Percentiles rank a stretch among this genome's conserved stretches.
phyloP scores from a whole-genome alignment of 208 protist genomes.

The Crithidia brevicula region DNA sequence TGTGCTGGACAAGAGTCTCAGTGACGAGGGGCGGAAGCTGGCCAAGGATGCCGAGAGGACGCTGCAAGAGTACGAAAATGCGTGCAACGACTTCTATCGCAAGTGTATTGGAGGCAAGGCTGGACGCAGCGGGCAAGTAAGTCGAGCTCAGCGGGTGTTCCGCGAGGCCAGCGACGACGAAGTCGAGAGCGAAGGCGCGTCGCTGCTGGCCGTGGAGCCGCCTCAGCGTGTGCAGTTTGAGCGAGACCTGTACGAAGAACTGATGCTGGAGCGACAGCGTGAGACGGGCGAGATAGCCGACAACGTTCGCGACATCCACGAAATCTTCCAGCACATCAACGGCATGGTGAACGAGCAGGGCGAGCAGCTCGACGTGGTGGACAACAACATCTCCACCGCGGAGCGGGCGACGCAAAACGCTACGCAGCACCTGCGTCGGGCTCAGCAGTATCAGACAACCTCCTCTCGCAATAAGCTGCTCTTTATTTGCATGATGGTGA shows the following conservation, averaged over 20 bases:
- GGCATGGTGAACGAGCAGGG: conserved; percentile 86
- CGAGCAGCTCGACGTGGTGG: conserved; percentile 70
- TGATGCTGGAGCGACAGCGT: conserved; percentile 79
- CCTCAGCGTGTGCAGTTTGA: conserved; percentile 74
- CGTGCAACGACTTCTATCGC: conserved; percentile 86
- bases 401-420: conserved; percentile 74
- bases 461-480: conserved; percentile 62
- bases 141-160: conserved; percentile 11
- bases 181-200: conserved; percentile 27
- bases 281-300: conserved; percentile 88
- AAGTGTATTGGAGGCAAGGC: conserved; percentile 80
- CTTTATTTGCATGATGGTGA: conserved; percentile 61
- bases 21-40: conserved; percentile 71
- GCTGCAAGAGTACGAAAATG: conserved; percentile 71
- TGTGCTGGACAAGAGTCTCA: conserved; percentile 62
- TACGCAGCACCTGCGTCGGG: conserved; percentile 61
- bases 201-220: conserved; percentile 13
- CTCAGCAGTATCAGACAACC: conserved; percentile 61
- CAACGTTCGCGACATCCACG: conserved; percentile 85
- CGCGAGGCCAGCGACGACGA: conserved; percentile 43
- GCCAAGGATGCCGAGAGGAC: conserved; percentile 69
- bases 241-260: conserved; percentile 77
- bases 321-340: conserved; percentile 89
- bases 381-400: conserved; percentile 59
- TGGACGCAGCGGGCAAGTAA: conserved; percentile 38